phyloP scores from a whole-genome alignment of 2,329 filamentous ascomycete species.

The Penicillium sp. region DNA sequence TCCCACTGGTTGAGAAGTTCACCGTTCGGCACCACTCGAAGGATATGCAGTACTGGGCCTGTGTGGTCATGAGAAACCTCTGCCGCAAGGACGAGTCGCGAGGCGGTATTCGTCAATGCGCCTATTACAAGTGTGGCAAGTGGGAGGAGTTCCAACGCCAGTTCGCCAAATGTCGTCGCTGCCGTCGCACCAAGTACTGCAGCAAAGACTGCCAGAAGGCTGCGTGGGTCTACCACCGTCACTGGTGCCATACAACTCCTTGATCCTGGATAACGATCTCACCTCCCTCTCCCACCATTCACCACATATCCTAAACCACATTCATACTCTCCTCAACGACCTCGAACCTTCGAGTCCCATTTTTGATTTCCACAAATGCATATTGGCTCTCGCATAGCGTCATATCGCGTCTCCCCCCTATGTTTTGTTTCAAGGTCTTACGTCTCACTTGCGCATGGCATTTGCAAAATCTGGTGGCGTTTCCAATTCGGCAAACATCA shows the following conservation, averaged over 20 bases:
- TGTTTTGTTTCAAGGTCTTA: constrained; percentile 37
- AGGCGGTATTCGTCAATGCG: constrained; percentile 94
- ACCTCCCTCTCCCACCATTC: neutral
- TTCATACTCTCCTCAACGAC: constrained; percentile 26
- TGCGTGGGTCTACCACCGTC: constrained; percentile 96
- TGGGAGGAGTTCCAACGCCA: constrained; percentile 98
- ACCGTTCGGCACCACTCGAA: constrained; percentile 93
- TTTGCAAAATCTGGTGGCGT: constrained; percentile 46
- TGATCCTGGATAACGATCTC: constrained; percentile 30
- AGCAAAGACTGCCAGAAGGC: constrained; percentile 99
- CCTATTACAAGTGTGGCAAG: constrained; percentile 96
- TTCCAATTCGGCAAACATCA: constrained; percentile 35
- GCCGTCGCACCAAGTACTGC: constrained; percentile 97
- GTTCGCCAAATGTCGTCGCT: constrained; percentile 96
- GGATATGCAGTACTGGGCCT: constrained; percentile 99
- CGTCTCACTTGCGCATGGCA: constrained; percentile 44
- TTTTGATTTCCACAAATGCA: constrained; percentile 42
- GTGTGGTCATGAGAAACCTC: constrained; percentile 97
- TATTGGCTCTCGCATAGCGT: constrained; percentile 47
- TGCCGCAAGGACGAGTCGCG: constrained; percentile 96
- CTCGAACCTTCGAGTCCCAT: constrained; percentile 32
- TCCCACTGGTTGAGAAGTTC: constrained; percentile 97
- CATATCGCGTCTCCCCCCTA: constrained; percentile 36
- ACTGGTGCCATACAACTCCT: constrained; percentile 76
- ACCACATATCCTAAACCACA: constrained; percentile 17